These are phyloP conservation scores for Mrakiaceae sp. DNA, from an alignment of 1,284 basidiomycete species.

Conservation along the genomic window DNA sequence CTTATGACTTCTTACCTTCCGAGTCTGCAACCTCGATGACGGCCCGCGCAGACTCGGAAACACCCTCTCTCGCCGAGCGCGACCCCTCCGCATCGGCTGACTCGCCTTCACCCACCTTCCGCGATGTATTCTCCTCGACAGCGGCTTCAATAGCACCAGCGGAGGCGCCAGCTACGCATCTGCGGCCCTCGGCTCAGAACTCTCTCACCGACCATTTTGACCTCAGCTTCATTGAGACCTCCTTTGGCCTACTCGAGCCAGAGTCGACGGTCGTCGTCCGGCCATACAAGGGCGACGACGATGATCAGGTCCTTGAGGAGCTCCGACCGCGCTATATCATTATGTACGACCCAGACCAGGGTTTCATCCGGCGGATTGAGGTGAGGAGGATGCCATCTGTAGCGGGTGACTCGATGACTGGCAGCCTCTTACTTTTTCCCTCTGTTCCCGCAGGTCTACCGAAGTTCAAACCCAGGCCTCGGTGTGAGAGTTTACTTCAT, in stretches of 20 bases:
- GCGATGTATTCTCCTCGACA: no score
- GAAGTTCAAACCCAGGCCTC: constrained; percentile 64
- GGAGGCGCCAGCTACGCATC: constrained; percentile 12
- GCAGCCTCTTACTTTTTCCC: not conserved
- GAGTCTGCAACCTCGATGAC: not conserved
- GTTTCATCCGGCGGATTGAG: constrained; percentile 87
- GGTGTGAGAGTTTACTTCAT: constrained; percentile 90
- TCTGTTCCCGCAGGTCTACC: constrained; percentile 56
- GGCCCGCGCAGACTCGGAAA: not conserved
- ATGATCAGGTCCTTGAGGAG: constrained; percentile 80
- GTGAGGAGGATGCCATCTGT: constrained; percentile 37
- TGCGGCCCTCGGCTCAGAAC: constrained; percentile 20
- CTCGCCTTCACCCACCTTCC: not conserved
- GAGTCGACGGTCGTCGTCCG: constrained; percentile 76
- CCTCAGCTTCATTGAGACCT: constrained; percentile 55
- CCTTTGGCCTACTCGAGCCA: constrained; percentile 66
- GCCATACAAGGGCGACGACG: constrained; percentile 81
- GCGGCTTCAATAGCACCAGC: not conserved
- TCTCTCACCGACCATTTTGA: constrained; percentile 23
- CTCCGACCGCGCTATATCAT: constrained; percentile 82
- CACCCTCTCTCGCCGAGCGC: not conserved
- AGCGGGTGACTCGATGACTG: not conserved
- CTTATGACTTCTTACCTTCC: not conserved
- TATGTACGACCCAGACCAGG: constrained; percentile 89
- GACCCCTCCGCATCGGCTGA: not conserved